Evolutionary conservation across 2,329 filamentous ascomycete species (phyloP).

Genomic region (Plectosphaerella sp.): DNA sequence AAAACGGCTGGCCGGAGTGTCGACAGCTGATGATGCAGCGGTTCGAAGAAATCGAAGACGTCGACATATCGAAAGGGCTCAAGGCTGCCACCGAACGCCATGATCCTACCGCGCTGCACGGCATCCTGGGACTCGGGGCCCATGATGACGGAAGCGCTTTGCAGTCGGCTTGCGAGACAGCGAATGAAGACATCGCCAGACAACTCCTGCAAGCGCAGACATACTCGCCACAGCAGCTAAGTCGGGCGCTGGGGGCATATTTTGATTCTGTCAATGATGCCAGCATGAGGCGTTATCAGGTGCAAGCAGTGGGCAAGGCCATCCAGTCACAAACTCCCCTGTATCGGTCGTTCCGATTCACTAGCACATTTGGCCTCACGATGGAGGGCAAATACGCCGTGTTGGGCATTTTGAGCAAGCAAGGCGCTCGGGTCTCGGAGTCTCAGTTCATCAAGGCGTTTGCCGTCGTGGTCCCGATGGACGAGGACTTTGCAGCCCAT

Average conservation of each 20-base stretch:
- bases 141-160: too few relatives aligned
- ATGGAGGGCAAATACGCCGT: not conserved
- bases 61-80: too few relatives aligned
- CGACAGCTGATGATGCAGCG: too few relatives aligned
- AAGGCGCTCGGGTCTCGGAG: too few relatives aligned
- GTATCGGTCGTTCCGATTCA: not conserved
- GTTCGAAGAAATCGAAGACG: too few relatives aligned
- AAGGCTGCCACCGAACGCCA: too few relatives aligned
- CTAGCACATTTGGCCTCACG: not conserved
- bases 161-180: too few relatives aligned
- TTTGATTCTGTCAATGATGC: not conserved
- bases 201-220: not conserved
- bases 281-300: not conserved
- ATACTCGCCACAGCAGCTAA: not conserved
- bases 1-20: too few relatives aligned
- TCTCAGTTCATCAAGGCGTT: too few relatives aligned
- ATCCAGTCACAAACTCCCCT: not conserved
- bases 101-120: too few relatives aligned
- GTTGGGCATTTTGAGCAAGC: not conserved
- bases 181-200: too few relatives aligned
- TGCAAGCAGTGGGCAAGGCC: not conserved
- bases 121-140: too few relatives aligned
- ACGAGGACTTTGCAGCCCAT: not conserved
- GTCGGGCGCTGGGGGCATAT: not conserved
- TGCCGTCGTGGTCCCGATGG: constrained; percentile 1